phyloP scores from a whole-genome alignment of 306 rosid genomes.

The Gleditsia sinensis region DNA sequence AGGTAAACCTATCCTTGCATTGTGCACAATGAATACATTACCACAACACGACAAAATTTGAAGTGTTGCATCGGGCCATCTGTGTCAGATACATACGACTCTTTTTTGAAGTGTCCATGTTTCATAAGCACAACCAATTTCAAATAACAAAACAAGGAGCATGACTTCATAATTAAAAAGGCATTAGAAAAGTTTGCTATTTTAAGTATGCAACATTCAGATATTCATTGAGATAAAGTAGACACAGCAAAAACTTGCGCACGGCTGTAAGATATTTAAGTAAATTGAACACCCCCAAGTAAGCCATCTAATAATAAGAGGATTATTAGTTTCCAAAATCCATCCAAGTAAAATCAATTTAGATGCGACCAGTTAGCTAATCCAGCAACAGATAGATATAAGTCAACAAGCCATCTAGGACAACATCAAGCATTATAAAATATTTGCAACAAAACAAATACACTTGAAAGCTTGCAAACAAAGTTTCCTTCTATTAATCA shows the following conservation, averaged over 20 bases:
- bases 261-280: neutral
- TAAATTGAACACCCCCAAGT: slow-evolving; percentile 10
- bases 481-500: neutral
- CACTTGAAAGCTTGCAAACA: slow-evolving; percentile 1
- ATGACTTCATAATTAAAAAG: neutral
- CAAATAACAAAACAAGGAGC: slow-evolving; percentile 14
- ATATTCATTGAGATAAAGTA: neutral
- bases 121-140: neutral
- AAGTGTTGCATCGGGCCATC: no score
- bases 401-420: neutral
- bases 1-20: neutral
- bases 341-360: neutral
- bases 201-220: neutral
- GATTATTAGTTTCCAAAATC: neutral
- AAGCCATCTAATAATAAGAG: slow-evolving; percentile 5
- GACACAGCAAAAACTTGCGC: neutral
- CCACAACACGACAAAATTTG: neutral
- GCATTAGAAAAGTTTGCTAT: neutral
- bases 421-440: neutral
- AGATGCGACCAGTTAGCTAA: slow-evolving; percentile 4
- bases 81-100: no score
- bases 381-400: neutral
- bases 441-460: neutral
- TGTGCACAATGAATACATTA: neutral
- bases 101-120: neutral